A percentile compares a stretch with the other conserved stretches of the same genome.
phyloP scores from a whole-genome alignment of 768 basidiomycete species.

The Lyophyllum semitale region DNA sequence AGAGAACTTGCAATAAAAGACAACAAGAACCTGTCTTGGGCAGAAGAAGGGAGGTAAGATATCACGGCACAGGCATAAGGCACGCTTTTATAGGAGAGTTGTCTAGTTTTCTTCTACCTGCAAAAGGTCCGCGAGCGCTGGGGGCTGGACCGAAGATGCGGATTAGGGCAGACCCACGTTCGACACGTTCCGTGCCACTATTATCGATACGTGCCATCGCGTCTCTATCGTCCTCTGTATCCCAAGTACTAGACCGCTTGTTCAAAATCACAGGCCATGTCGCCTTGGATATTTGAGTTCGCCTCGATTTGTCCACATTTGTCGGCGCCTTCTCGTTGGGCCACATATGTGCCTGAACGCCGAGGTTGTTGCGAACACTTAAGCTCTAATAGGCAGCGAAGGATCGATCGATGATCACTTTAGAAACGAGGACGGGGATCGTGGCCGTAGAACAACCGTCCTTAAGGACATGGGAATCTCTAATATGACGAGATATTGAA shows the following conservation, averaged over 20 bases:
- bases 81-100: slow-evolving; percentile 2
- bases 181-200: background rate
- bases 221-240: background rate
- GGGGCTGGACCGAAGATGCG: background rate
- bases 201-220: background rate
- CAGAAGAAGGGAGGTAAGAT: slow-evolving; percentile 12
- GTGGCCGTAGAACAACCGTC: background rate
- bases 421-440: background rate
- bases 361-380: slow-evolving; percentile 6
- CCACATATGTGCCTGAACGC: background rate
- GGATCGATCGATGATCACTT: background rate
- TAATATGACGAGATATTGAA: background rate
- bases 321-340: background rate
- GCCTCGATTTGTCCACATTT: background rate
- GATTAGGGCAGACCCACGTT: background rate
- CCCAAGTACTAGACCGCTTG: too few species aligned
- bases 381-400: background rate
- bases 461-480: background rate
- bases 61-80: background rate
- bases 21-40: slow-evolving; percentile 59
- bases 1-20: slow-evolving; percentile 20
- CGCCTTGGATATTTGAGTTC: slow-evolving; percentile 1
- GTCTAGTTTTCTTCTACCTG: background rate
- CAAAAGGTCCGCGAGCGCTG: background rate
- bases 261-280: background rate